A percentile compares a stretch with the other conserved stretches of the same genome.
phyloP scores from a whole-genome alignment of 306 rosid species.

The Quercus agrifolia region DNA sequence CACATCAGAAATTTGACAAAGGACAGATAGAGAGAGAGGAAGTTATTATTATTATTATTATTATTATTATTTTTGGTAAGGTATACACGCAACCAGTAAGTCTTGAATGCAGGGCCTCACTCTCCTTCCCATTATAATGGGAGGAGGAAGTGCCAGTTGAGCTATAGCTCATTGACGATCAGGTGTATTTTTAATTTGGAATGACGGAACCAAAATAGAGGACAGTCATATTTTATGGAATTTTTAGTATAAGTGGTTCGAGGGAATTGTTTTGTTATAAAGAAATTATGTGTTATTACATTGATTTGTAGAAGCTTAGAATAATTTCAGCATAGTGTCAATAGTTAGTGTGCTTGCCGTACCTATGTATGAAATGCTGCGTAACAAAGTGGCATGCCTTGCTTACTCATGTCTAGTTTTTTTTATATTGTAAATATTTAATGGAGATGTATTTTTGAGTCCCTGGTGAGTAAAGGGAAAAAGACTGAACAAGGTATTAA shows the following conservation, averaged over 20 bases:
- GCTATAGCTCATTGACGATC: no score
- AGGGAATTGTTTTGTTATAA: not conserved
- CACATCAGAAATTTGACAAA: no score
- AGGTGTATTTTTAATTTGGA: no score
- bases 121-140: no score
- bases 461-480: no score
- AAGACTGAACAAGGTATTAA: not conserved
- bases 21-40: no score
- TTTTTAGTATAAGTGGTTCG: not conserved
- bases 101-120: no score
- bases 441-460: not conserved
- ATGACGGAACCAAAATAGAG: no score
- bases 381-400: not conserved
- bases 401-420: not conserved
- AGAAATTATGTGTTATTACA: not conserved
- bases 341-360: not conserved
- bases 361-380: not conserved
- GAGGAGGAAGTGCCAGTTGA: no score
- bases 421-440: not conserved
- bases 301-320: not conserved
- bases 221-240: not conserved
- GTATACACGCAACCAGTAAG: no score
- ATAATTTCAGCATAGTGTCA: not conserved
- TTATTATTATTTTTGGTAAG: no score
- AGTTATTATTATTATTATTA: no score